Base-by-base conservation (phyloP, 257 asterid genomes). In the Fraxinus americana region DNA sequence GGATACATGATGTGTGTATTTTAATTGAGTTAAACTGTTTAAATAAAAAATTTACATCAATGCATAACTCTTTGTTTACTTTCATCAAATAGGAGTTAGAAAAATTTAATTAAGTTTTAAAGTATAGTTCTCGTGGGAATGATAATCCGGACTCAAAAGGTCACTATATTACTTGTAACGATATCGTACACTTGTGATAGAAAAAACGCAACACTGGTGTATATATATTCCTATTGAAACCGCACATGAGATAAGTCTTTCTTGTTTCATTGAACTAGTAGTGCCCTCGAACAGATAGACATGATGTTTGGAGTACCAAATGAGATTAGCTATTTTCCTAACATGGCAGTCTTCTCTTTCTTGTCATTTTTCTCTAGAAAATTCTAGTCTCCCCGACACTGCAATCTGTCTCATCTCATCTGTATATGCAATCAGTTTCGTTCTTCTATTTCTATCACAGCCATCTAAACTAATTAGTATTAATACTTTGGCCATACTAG, bases 311-410 rank as follows among this genome's bases (percentile, higher is more conserved):
- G 34, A 25, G 68, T 61, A 61, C 19, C 34, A 61, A 61, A 61
- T 61, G 34, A 61, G 81, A 14, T 61, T 57, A 23, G 71, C 76
- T 78, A 39, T 27, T 14, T 23, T 13, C 43, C 27, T 59, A 52
- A 50, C 80, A 77, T 50, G 13, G 59, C 34, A 14, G 30, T 45
- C 13, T 74, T 50, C 69, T 17, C 78, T 75, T 23, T 41, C 52
- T 70, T 23, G 39, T 77, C 43, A 43, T 78, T 67, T 54, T 72
- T 70, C 59, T 71, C 76, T 39, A 27, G n/a, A 63, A 63, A 48
- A 72, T 43, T 71, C 76, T 0, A n/a, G 19, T 63, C n/a, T 63
- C 17, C 82, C 80, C 77, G 72, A 9, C 67, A 71, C 67, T 23
- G 21, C 45, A 25, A 13, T 70, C 69, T 77, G 76, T 70, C 71